Evolutionary conservation across 257 asterid genomes (phyloP).

Genomic region (Salvia rosmarinus): DNA sequence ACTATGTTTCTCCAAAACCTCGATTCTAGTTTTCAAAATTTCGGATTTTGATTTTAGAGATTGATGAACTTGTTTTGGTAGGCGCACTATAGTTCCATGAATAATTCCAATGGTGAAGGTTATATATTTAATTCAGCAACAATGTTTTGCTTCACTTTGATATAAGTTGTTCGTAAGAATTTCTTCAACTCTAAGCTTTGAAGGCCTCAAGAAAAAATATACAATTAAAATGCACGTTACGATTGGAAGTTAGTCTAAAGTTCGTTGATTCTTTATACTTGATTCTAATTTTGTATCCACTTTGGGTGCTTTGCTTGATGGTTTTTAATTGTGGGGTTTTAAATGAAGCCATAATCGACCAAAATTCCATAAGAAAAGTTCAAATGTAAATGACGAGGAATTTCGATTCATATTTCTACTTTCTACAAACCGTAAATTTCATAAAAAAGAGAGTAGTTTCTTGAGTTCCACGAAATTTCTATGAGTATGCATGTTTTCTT

Average conservation of each 20-base stretch:
- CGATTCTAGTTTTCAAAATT: too few species aligned
- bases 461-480: too few species aligned
- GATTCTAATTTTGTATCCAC: neutral
- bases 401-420: too few species aligned
- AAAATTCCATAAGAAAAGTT: neutral
- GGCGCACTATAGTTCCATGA: neutral
- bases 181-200: conserved; percentile 2
- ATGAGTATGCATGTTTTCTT: neutral
- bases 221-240: too few species aligned
- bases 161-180: too few species aligned
- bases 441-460: too few species aligned
- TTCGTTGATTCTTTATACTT: too few species aligned
- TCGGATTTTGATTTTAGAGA: conserved; percentile 11
- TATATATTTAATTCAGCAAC: too few species aligned
- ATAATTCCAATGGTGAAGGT: neutral
- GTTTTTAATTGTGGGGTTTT: too few species aligned
- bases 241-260: too few species aligned
- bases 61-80: neutral
- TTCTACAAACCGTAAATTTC: neutral
- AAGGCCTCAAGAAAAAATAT: neutral
- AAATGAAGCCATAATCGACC: too few species aligned
- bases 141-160: too few species aligned
- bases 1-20: neutral
- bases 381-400: neutral
- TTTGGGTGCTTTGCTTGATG: neutral